Base-by-base conservation (phyloP, 805 yeast genomes). In the Jamesozyma piceae region DNA sequence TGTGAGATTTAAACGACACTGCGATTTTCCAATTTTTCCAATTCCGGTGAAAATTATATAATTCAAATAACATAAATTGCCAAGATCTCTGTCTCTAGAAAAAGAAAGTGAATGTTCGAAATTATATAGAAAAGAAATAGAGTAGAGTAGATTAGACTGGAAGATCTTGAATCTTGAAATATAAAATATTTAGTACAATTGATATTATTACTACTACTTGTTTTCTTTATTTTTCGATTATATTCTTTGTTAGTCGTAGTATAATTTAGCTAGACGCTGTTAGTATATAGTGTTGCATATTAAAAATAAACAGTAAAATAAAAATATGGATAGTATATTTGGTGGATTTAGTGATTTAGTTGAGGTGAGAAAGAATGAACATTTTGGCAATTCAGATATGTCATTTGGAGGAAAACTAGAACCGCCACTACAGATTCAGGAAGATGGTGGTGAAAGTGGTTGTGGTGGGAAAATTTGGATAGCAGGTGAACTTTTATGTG, bases 401-500 rank as follows among this genome's bases (percentile, higher is more conserved):
- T 60, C 64, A 11, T 69, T 69, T 44, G 68, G 65, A 33, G 71
- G 71, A 1, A 58, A 66, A 37, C 52, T 70, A 20, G 39, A 47
- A 0, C 62, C 62, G 1, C 63, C 64, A 1, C 54, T 74, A 26
- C 53, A 63, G 47, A 66, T 76, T 22, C 63, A 60, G 44, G 77
- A 73, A 47, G 80, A 77, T 50, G 80, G 80, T 32, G 81, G 81
- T 6, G 74, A 68, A 1, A 54, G 68, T 4, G 82, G 82, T 2
- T 77, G 81, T 55, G 82, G 82, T n/a, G 82, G 82, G 3, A 71
- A 74, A 44, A 63, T 76, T 4, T 76, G 82, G 82, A 66, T 77
- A 2, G 79, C 81, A 9, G 82, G 81, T 15, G 77, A 75, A 42
- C 59, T 75, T 37, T 58, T 76, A 17, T 66, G 78, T 13, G 61